Conservation (phyloP, 106 monocot genomes). For the Platanthera zijinensis region DNA sequence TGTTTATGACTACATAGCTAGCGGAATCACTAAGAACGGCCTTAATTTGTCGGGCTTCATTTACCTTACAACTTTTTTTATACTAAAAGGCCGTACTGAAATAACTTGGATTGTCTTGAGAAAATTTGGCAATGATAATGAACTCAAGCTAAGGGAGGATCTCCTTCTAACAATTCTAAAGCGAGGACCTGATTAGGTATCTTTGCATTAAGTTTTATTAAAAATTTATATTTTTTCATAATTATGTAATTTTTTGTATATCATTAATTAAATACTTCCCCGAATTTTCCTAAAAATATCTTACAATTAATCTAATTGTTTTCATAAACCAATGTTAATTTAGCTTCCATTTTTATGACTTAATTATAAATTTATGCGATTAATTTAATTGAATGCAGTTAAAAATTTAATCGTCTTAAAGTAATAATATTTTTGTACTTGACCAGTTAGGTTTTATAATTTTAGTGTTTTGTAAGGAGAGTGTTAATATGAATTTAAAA, state of each 20-base stretch:
- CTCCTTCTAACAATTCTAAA: conserved; percentile 65
- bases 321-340: no score
- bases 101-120: conserved; percentile 95
- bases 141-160: no score
- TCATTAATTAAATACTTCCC: not conserved
- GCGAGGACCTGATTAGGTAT: conserved; percentile 81
- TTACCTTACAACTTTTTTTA: conserved; percentile 92
- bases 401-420: no score
- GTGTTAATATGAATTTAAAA: not conserved
- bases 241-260: not conserved
- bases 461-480: not conserved
- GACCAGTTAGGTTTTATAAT: no score
- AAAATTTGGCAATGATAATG: conserved; percentile 94
- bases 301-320: not conserved
- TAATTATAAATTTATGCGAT: no score
- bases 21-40: no score
- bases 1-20: conserved; percentile 93
- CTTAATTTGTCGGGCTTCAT: conserved; percentile 94
- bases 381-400: no score
- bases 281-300: not conserved
- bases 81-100: conserved; percentile 94
- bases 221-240: not conserved
- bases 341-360: no score
- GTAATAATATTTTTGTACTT: no score
- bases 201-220: not conserved